Evolutionary conservation across 306 rosid genomes (phyloP).

Genomic region (Malus sylvestris): DNA sequence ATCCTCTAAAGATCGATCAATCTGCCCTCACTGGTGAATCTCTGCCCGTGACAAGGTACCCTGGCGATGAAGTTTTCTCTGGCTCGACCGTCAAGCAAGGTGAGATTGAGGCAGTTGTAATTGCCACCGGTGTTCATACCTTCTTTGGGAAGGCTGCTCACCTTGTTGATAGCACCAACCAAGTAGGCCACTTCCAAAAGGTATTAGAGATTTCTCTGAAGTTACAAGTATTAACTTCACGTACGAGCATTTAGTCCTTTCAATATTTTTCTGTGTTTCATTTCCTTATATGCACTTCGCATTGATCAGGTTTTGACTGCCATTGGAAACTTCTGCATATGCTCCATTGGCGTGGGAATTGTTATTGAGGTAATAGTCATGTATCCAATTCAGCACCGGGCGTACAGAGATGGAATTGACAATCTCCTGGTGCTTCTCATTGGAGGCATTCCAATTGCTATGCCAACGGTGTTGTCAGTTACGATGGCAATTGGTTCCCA

Average conservation of each 20-base stretch:
- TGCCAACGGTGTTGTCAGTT: conserved; percentile 90
- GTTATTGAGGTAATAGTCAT: conserved; percentile 60
- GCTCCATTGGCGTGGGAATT: conserved; percentile 77
- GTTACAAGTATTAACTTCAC: neutral
- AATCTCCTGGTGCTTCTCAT: conserved; percentile 87
- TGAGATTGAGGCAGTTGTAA: conserved; percentile 82
- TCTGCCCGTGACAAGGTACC: conserved; percentile 43
- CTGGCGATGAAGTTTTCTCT: conserved; percentile 77
- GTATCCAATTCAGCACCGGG: conserved; percentile 76
- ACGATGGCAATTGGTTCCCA: conserved; percentile 99
- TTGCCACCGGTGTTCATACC: conserved; percentile 93
- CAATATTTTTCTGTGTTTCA: neutral
- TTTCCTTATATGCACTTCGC: neutral
- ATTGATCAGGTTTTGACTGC: conserved; percentile 65
- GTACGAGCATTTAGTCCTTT: neutral
- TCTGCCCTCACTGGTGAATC: conserved; percentile 92
- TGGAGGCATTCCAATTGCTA: conserved; percentile 93
- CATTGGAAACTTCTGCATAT: conserved; percentile 91
- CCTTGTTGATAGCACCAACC: conserved; percentile 73
- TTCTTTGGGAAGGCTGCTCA: conserved; percentile 98
- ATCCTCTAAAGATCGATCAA: conserved; percentile 74
- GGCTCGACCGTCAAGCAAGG: conserved; percentile 95
- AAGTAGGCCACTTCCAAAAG: conserved; percentile 83
- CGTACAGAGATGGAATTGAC: conserved; percentile 71
- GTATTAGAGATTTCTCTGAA: conserved; percentile 17